phyloP scores from a whole-genome alignment of 179 eudicot genomes.

The Silene vulgaris region DNA sequence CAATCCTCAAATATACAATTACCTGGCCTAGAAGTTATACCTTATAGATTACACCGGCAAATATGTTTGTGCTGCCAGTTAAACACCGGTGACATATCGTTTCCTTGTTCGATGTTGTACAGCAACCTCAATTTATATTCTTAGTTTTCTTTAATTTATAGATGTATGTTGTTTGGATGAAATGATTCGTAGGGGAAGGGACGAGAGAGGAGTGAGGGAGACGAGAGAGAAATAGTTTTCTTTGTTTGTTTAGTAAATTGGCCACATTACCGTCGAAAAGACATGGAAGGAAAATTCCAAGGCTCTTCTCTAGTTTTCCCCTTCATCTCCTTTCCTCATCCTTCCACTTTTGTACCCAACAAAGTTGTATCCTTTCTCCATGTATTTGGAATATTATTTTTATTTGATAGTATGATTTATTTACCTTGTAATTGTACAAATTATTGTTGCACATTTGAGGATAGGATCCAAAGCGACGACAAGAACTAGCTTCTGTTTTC shows the following conservation, averaged over 20 bases:
- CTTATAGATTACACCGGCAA: constrained; percentile 22
- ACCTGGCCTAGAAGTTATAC: constrained; percentile 53
- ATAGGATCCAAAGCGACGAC: not conserved
- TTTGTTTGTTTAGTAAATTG: not conserved
- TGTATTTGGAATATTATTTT: not conserved
- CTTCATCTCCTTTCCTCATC: not conserved
- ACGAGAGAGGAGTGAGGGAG: not conserved
- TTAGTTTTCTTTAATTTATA: not conserved
- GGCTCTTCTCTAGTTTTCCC: not conserved
- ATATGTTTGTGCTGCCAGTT: constrained; percentile 3
- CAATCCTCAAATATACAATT: constrained; percentile 93
- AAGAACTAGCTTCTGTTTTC: too few relatives aligned
- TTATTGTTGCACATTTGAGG: not conserved
- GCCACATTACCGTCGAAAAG: not conserved
- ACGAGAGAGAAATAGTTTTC: not conserved
- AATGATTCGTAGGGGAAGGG: not conserved
- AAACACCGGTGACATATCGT: not conserved
- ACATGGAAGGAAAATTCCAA: not conserved
- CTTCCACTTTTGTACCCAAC: not conserved
- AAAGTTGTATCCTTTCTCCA: not conserved
- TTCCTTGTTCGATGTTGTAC: not conserved
- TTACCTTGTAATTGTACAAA: not conserved
- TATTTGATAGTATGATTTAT: too few relatives aligned
- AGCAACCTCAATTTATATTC: constrained; percentile 3
- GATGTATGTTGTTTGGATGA: not conserved